phyloP scores from a whole-genome alignment of 495 filamentous ascomycete genomes.

The Talaromyces stipitatus region DNA sequence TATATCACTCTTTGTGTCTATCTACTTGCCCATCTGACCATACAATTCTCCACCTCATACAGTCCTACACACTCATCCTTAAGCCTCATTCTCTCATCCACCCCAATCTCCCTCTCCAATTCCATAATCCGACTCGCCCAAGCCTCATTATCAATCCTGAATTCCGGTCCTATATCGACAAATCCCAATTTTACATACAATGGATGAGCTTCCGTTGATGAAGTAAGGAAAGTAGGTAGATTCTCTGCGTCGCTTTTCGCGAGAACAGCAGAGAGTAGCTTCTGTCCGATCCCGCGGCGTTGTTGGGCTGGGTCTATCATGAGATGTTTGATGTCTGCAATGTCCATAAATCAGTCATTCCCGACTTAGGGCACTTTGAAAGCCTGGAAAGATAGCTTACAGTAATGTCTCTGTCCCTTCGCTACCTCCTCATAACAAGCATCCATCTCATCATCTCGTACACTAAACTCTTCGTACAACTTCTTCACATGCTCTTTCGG shows the following conservation, averaged over 20 bases:
- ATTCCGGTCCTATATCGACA: neutral
- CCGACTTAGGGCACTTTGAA: too few relatives aligned
- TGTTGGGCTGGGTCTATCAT: slow-evolving; percentile 11
- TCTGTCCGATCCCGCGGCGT: neutral
- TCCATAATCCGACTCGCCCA: neutral
- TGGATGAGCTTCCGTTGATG: neutral
- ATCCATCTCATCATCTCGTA: slow-evolving; percentile 4
- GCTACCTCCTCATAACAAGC: neutral
- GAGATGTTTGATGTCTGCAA: slow-evolving; percentile 19
- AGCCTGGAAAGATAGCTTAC: neutral
- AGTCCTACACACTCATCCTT: neutral
- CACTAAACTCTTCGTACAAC: neutral
- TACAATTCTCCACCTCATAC: slow-evolving; percentile 1
- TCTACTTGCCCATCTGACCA: neutral
- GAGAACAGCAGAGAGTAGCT: neutral
- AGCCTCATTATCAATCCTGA: slow-evolving; percentile 1
- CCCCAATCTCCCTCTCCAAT: neutral
- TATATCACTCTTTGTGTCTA: neutral
- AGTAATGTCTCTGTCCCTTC: neutral
- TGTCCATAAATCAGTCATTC: neutral
- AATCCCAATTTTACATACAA: neutral
- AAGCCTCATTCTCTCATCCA: neutral
- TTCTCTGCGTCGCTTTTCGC: slow-evolving; percentile 2
- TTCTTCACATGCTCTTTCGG: neutral
- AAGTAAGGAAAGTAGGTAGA: neutral